Evolutionary conservation across 108 stramenopile species (phyloP).

Genomic region (Epipyxis sp.): DNA sequence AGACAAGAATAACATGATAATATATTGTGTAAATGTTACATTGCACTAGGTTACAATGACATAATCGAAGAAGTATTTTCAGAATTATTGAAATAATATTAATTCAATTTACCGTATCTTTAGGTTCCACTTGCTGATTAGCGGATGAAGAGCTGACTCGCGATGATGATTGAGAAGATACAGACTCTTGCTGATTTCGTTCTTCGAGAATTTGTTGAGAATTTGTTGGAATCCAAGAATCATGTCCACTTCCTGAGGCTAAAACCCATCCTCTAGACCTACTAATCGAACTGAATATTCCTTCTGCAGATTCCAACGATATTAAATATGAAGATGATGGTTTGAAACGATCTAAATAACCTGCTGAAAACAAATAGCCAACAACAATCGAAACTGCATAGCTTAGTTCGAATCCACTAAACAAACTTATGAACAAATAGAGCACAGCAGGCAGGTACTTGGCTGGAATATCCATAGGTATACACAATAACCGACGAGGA

Average conservation of each 20-base stretch:
- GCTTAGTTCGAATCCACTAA: background rate
- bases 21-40: too few species aligned
- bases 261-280: background rate
- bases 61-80: too few species aligned
- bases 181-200: too few species aligned
- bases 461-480: background rate
- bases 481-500: background rate
- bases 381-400: background rate
- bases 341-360: background rate
- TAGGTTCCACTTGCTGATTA: too few species aligned
- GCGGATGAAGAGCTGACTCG: too few species aligned
- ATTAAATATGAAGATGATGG: background rate
- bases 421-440: background rate
- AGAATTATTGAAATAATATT: too few species aligned
- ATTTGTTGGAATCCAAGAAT: background rate
- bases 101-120: too few species aligned
- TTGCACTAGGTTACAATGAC: too few species aligned
- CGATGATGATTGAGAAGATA: too few species aligned
- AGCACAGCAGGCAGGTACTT: background rate
- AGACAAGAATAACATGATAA: too few species aligned
- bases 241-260: background rate
- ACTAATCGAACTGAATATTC: background rate
- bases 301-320: background rate
- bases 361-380: background rate
- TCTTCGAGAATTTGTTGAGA: background rate